Base-by-base conservation (phyloP, 257 asterid species). In the Solanum acaule region DNA sequence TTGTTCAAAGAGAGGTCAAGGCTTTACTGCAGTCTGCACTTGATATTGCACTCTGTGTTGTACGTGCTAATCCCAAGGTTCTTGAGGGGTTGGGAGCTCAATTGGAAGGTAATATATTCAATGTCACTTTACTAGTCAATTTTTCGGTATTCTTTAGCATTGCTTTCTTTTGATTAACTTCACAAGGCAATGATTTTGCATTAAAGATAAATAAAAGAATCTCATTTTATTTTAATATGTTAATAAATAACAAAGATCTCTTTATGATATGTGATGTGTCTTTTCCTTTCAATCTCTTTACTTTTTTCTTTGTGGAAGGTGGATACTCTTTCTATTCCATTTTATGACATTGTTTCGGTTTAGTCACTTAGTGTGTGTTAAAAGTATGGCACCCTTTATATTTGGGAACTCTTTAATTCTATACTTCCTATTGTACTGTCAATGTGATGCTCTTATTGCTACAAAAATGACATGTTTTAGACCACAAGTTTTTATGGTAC, bases 21-120 rank as follows among this genome's bases (percentile, higher is more conserved):
- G 88, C 90, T 7, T 87, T 97, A 91, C 93, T 97, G 87, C 98
- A 95, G 90, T 93, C 99, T n/a, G 99, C 99, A 77, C 98, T 97
- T 85, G 96, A 93, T 77, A 98, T 95, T 71, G 99, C 99, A 38
- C 93, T 97, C 35, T 93, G 93, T 9, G 99, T 97, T 83, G 98
- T 97, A 86, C 98, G 98, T 76, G 99, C 99, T 75, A 97, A 97
- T 91, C 96, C 94, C 79, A 90, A 94, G 33, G 95, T 96, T 88
- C 89, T 97, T 90, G 99, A 97, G 92, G 98, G 98, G 85, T 94
- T 95, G 52, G 99, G 99, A 22, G 98, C 98, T 52, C 94, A 94
- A 91, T 90, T 96, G 89, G 98, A 94, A 95, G 98, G 98, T 96
- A 93, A 83, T 84, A n/a, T 34, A 15, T 49, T 73, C 56, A 27